A percentile compares a stretch with the other conserved stretches of the same genome.
Conservation (phyloP, 2,329 filamentous ascomycete genomes). For the Cercospora canescens region DNA sequence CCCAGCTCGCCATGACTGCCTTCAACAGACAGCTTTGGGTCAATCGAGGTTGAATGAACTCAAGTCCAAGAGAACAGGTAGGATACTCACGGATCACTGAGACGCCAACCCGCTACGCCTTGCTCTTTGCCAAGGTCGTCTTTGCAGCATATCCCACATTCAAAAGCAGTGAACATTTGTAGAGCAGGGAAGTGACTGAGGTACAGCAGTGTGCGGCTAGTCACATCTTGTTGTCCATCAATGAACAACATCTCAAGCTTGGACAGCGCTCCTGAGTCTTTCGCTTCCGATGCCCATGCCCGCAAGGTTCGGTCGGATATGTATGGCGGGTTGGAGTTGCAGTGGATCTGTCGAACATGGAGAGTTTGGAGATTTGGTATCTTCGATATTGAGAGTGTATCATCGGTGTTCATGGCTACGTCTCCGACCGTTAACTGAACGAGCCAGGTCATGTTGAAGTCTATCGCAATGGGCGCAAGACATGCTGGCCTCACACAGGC, state of each 20-base stretch:
- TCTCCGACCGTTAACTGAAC: slow-evolving; percentile 20
- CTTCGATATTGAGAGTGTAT: not conserved
- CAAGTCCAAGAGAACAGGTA: too few species aligned
- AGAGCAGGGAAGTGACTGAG: slow-evolving; percentile 23
- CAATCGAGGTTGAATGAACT: too few species aligned
- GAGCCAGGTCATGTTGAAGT: slow-evolving; percentile 20
- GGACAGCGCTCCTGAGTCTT: slow-evolving; percentile 15
- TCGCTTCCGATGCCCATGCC: slow-evolving; percentile 25
- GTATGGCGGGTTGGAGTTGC: not conserved
- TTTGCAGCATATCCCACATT: not conserved
- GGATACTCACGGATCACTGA: not conserved
- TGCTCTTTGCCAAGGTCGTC: not conserved
- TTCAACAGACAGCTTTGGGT: not conserved
- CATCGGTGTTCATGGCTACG: not conserved
- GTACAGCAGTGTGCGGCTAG: slow-evolving; percentile 15
- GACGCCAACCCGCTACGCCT: slow-evolving; percentile 4
- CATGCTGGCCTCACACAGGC: not conserved
- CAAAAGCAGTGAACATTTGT: slow-evolving; percentile 15
- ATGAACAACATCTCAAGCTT: slow-evolving; percentile 24
- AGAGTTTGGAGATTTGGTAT: slow-evolving; percentile 20
- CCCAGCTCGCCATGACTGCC: not conserved
- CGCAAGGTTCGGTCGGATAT: slow-evolving; percentile 24
- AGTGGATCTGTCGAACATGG: slow-evolving; percentile 2
- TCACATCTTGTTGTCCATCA: slow-evolving; percentile 12
- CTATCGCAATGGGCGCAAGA: not conserved